Evolutionary conservation across 1,284 basidiomycete genomes (phyloP), one percentile per base, ranked within the genome.

Genomic region (Cryptococcus jaspeensis): DNA sequence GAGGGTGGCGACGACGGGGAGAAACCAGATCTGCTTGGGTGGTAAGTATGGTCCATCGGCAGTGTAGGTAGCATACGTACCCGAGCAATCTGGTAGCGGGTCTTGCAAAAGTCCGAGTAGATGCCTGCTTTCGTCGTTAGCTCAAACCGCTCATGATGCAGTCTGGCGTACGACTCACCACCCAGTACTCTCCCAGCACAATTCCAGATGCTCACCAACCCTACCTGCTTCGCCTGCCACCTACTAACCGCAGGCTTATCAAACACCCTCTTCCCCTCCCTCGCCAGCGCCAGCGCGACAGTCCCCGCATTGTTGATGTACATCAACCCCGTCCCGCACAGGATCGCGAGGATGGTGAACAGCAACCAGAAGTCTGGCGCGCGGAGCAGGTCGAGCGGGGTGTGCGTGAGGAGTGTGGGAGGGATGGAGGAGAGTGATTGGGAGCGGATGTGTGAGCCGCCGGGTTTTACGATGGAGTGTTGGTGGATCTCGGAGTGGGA

Each of bases 231-330:
- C 0, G 90, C 87, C 78, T 97, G 93, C 82, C 87, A 87, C 52
- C 84, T 83, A 1, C 86, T 82, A 0, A 91, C 85, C 60, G 82
- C 80, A 0, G 81, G 73, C 20, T 84, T 83, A 64, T 91, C 85
- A 65, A 87, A 90, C 3, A 80, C 68, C 25, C 82, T 74, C 47
- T 86, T 83, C 7, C 83, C 83, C 59, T 87, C 81, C 13, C 87
- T 84, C 59, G 86, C 90, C 13, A 97, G 81, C 0, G 90, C 90
- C 70, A 90, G 87, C 0, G 92, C 86, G 72, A 96, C 91, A 0
- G 88, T 87, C n/a, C 92, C 92, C 22, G 92, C 91, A 65, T 97
- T 97, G 78, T 95, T 95, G 79, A 96, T 96, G 68, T 89, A 94
- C 86, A 93, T 90, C 35, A 97, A 66, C 0, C 93, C 92, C 1